Evolutionary conservation across 345 rosid genomes (phyloP).

Genomic region (Hevea brasiliensis): DNA sequence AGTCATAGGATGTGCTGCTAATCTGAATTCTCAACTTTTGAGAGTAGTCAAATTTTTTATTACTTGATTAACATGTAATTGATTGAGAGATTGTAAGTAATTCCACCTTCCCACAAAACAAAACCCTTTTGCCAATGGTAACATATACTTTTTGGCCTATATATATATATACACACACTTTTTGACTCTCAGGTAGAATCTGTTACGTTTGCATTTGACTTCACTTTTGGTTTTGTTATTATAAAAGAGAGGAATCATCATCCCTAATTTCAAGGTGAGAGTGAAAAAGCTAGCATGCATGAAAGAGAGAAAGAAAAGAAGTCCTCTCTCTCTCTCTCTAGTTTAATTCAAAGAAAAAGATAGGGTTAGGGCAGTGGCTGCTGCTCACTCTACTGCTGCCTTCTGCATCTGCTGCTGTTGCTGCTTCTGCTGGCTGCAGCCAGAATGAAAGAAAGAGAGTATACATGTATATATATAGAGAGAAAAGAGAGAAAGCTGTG

Average conservation of each 20-base stretch:
- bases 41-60: too few species aligned
- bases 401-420: not conserved
- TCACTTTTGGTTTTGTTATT: constrained; percentile 3
- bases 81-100: too few species aligned
- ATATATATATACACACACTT: not conserved
- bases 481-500: not conserved
- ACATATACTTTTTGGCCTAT: too few species aligned
- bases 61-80: too few species aligned
- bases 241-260: not conserved
- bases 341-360: constrained; percentile 6
- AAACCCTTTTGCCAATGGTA: too few species aligned
- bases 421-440: not conserved
- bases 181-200: constrained; percentile 14
- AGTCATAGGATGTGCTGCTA: too few species aligned
- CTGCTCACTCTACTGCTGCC: not conserved
- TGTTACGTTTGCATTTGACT: constrained; percentile 23
- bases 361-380: not conserved
- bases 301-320: constrained; percentile 15
- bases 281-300: constrained; percentile 23
- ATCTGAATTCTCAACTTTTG: too few species aligned
- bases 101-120: too few species aligned
- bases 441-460: not conserved
- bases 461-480: not conserved
- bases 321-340: not conserved
- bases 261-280: constrained; percentile 23